Evolutionary conservation across 495 filamentous ascomycete genomes (phyloP).

Genomic region (Neurospora sp.): DNA sequence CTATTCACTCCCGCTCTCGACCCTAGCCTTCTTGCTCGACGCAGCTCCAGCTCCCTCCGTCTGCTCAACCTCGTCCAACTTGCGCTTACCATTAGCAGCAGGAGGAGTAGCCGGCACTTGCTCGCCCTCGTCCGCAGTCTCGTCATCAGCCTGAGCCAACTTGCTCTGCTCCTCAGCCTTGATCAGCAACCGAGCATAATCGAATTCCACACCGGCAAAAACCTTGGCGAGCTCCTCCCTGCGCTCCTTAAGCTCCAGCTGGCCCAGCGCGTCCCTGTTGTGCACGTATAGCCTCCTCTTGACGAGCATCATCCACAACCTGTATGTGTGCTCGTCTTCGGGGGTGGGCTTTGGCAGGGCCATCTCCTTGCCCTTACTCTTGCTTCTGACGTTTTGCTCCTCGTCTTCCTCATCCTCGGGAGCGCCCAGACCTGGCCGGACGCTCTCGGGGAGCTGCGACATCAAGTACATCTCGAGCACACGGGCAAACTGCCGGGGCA

Average conservation of each 20-base stretch:
- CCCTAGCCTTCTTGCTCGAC: conserved; percentile 27
- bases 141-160: background rate
- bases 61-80: conserved; percentile 7
- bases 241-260: conserved; percentile 67
- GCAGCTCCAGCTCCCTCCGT: background rate
- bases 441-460: conserved; percentile 52
- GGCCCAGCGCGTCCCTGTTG: conserved; percentile 64
- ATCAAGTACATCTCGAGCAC: conserved; percentile 86
- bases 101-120: background rate
- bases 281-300: conserved; percentile 76
- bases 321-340: conserved; percentile 43
- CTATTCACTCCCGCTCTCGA: conserved; percentile 8
- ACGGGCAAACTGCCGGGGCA: conserved; percentile 75
- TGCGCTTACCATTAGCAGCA: conserved; percentile 22
- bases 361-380: conserved; percentile 1
- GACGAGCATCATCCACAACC: conserved; percentile 72
- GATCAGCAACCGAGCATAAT: conserved; percentile 61
- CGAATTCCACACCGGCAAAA: conserved; percentile 65
- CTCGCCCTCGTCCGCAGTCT: background rate
- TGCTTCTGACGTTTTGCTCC: background rate
- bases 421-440: conserved; percentile 38
- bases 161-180: conserved; percentile 21
- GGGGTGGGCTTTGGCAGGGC: conserved; percentile 16
- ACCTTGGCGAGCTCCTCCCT: conserved; percentile 75
- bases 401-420: conserved; percentile 2